Evolutionary conservation across 805 yeast genomes (phyloP), one percentile per base, ranked within the genome.

Genomic region (Candida tammaniensis): DNA sequence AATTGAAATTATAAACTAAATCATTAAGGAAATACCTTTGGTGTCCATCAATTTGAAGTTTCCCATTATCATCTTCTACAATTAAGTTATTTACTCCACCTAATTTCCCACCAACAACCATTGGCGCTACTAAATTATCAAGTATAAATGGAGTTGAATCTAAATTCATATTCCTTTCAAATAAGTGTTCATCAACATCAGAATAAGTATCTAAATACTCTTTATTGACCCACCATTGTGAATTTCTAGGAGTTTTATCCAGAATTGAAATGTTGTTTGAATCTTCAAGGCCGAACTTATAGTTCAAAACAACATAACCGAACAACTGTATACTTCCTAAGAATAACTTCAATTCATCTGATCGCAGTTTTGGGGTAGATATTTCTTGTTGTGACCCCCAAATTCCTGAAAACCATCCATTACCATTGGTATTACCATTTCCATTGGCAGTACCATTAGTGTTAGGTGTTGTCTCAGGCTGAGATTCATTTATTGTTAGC

Each of bases 271-370:
- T 25, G 33, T 18, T 49, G 40, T 24, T 36, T 17, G 32, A 22
- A 20, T 30, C 40, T 16, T 31, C 45, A 23, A 36, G 20, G 26
- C 49, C 60, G 30, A 62, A 52, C 30, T 55, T 54, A 38, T 64
- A 64, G 42, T 67, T 67, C 19, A 61, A 52, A 7, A 64, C 59
- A 10, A 61, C 58, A 25, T 57, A 64, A 4, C 73, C 73, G 27
- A 62, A 41, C 33, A 67, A 40, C 43, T 67, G 73, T 15, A 65
- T 38, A 40, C 65, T 56, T 1, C 70, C 71, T 20, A 66, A 44
- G 29, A 57, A 52, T 4, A 64, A 25, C n/a, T 38, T 35, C 7
- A 26, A 46, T 38, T 56, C 58, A 52, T 18, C 44, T 36, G 17
- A 30, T 16, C 16, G 17, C 14, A 1, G 17, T 23, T 9, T 35